A percentile compares a stretch with the other conserved stretches of the same genome.
Conservation (phyloP, 306 rosid species). For the Fragaria nilgerrensis region DNA sequence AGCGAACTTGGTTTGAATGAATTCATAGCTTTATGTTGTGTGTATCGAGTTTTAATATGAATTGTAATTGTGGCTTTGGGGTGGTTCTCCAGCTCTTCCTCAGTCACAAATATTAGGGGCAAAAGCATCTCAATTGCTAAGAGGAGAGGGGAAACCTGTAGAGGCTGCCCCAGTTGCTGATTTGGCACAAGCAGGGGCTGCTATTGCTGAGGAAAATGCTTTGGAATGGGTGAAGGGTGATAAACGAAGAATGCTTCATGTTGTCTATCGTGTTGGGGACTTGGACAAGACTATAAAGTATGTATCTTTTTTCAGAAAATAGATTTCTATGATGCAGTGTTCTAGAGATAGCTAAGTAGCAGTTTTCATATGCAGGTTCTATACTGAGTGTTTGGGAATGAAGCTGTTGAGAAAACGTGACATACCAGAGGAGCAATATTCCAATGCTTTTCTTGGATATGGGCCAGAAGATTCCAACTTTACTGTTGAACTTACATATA, state of each 20-base stretch:
- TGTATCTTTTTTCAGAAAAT: not conserved
- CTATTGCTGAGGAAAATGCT: conserved; percentile 44
- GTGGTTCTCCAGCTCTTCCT: conserved; percentile 40
- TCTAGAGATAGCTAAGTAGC: not conserved
- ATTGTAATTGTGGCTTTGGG: conserved; percentile 15
- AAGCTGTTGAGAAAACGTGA: conserved; percentile 63
- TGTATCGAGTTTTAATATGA: not conserved
- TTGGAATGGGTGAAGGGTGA: conserved; percentile 61
- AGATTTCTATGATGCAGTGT: not conserved
- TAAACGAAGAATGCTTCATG: conserved; percentile 65
- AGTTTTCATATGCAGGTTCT: conserved; percentile 50
- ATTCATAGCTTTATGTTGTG: not conserved
- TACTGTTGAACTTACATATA: conserved; percentile 62
- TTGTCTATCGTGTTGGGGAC: conserved; percentile 65
- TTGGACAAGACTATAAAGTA: conserved; percentile 71
- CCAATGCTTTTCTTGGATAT: conserved; percentile 69
- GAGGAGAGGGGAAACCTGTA: conserved; percentile 36
- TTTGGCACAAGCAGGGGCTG: conserved; percentile 40
- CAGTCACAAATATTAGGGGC: conserved; percentile 35
- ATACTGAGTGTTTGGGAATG: conserved; percentile 71
- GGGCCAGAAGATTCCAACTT: conserved; percentile 69
- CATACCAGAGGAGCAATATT: conserved; percentile 58
- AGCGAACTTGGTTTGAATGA: not conserved
- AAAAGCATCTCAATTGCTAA: conserved; percentile 42
- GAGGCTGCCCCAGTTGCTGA: conserved; percentile 40